Percentiles rank a stretch among this genome's conserved stretches.
phyloP scores from a whole-genome alignment of 352 stramenopile genomes.

The Globisporangium rhizosaccharum region DNA sequence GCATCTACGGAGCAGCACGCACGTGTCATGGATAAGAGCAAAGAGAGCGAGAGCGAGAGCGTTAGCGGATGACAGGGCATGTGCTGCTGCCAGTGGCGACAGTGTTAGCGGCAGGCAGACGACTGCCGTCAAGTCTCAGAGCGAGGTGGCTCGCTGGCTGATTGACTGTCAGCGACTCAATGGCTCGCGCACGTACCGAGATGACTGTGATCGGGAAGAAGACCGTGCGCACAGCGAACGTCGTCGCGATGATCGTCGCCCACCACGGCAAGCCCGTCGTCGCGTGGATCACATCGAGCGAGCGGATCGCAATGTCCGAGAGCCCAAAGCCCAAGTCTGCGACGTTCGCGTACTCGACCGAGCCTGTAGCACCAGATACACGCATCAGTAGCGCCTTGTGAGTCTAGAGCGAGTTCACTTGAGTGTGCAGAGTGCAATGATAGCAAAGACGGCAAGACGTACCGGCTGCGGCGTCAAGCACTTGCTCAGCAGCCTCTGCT shows the following conservation, averaged over 20 bases:
- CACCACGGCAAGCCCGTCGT: constrained; percentile 85
- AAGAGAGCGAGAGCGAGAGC: neutral
- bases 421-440: neutral
- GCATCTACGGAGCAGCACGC: constrained; percentile 29
- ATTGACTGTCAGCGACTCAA: neutral
- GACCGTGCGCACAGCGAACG: constrained; percentile 59
- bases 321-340: constrained; percentile 66
- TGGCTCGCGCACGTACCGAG: constrained; percentile 36
- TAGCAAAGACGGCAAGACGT: neutral
- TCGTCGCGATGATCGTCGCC: constrained; percentile 81
- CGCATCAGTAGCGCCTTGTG: neutral
- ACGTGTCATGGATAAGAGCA: neutral
- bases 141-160: neutral
- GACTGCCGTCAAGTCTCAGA: too few species aligned
- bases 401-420: neutral
- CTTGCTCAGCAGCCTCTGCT: constrained; percentile 36
- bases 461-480: constrained; percentile 38
- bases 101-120: too few species aligned
- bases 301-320: constrained; percentile 67
- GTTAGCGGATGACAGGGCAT: neutral
- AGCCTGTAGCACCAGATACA: constrained; percentile 17
- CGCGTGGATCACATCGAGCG: constrained; percentile 68
- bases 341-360: constrained; percentile 45
- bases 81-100: neutral
- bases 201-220: constrained; percentile 78